Base-by-base conservation (phyloP, 2,329 filamentous ascomycete species). In the Monilinia polystroma region DNA sequence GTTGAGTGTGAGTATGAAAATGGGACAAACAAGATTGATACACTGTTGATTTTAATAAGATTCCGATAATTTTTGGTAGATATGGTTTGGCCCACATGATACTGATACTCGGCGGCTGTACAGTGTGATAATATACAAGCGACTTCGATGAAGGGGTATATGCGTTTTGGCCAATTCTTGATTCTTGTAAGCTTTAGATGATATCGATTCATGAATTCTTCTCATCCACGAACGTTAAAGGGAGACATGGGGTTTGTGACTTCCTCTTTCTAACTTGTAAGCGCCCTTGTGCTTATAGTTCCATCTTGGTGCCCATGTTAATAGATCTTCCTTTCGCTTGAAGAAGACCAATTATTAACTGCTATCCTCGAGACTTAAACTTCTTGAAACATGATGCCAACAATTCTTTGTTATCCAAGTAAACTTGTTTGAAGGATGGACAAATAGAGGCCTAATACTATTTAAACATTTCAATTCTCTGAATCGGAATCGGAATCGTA, bases 381-480 rank as follows among this genome's bases (percentile, higher is more conserved):
- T 23, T 38, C 26, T 60, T 57, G 62, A 64, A 64, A 64, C 62
- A 35, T 12, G 16, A 64, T 47, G 26, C 41, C 51, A 64, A 64
- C 62, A n/a, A 41, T 38, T 51, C 12, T n/a, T 43, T 43, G 2
- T 32, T 38, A n/a, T 45, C 45, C 38, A 51, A 51, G 29, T 51
- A 56, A 55, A 51, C 62, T 18, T 23, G 47, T 5, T 32, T 20
- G 51, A 54, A 12, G 26, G 18, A 18, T n/a, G 8, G 14, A 32
- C 32, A 35, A 41, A 55, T 32, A 32, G 38, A 23, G n/a, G 10
- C 16, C 23, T 38, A 18, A 20, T 20, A 49, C 16, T 51, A 7
- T 60, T 16, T 20, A 26, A 38, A 23, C 12, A 26, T 60, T 51
- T 23, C 23, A 38, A 23, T n/a, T 35, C 26, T 5, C 26, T 45